Base-by-base conservation (phyloP, 805 yeast species). In the Sporopachydermia lactativora region DNA sequence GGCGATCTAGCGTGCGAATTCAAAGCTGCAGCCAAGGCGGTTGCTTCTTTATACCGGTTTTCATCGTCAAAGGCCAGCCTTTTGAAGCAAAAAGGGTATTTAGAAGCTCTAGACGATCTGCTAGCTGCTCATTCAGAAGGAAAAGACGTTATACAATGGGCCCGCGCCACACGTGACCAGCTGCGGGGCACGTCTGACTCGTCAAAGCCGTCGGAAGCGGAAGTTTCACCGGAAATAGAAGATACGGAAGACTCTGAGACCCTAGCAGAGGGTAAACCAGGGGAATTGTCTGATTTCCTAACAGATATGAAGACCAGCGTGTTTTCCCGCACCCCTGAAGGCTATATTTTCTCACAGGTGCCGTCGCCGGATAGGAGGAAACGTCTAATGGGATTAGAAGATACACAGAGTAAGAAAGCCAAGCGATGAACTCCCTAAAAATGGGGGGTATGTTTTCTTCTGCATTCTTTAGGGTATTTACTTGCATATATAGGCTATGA, bases 1-100 rank as follows among this genome's bases (percentile, higher is more conserved):
- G 60, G 57, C 36, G 80, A 78, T 37, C 61, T 80, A 18, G 66
- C 75, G 0, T 57, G 61, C n/a, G 80, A 77, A 51, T 80, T 79
- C 59, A 77, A 75, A 54, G 66, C 65, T 42, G 86, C 86, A 4
- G 86, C 86, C 18, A 70, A 77, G 42, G 69, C 81, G 4, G 81
- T 79, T 18, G 79, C 86, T 13, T 70, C 77, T 11, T 60, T 80
- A 18, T 81, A 80, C 48, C 58, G 83, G 39, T 55, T 77, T 3
- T 71, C 83, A 5, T 75, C 71, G 45, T 67, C 69, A 39, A 66
- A 75, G 39, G 68, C 61, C 36, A 55, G 69, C 3, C 48, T 74
- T 17, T 51, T 70, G 5, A 65, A 64, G 39, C 65, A 70, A 39
- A 68, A 66, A 42, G 88, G 88, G 1, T 79, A 79, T 49, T 50